Base-by-base conservation (phyloP, 1,284 basidiomycete species). In the Phlebopus sp. region DNA sequence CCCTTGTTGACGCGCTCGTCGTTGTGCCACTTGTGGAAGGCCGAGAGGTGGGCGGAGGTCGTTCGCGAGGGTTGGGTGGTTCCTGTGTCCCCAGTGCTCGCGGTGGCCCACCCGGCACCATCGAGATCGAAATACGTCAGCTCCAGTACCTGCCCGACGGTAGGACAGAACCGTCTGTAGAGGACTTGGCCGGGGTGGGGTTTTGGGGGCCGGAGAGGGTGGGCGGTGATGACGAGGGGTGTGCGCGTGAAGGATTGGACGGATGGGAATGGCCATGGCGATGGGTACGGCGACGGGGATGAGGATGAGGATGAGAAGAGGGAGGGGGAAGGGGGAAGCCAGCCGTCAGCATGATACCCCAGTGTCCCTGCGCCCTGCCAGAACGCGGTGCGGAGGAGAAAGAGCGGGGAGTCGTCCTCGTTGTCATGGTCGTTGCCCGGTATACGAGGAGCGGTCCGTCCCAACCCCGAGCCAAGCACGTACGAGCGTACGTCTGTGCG, bases 181-280 rank as follows among this genome's bases (percentile, higher is more conserved):
- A 82, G 50, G 9, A 74, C 54, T 46, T 72, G 64, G 5, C 75
- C 74, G 0, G 69, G 69, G 2, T 57, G 46, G 0, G 79, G 79
- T 53, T 81, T 80, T 2, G 74, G 66, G 2, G 79, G 77, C 25
- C 79, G 71, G n/a, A 78, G 60, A 5, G 79, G 80, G 55, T 82
- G 79, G 9, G 68, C 66, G 14, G 78, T 57, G 52, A 79, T 72
- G 13, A 79, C 75, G 44, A 71, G 66, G 18, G 74, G 65, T 6
- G 61, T 68, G 47, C 74, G 67, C n/a, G 78, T 79, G 64, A 78
- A 79, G 0, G 71, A 66, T 15, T 64, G 65, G 3, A 72, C 57
- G 42, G 51, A 60, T 1, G 78, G 77, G 58, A 77, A 74, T 7
- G 61, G 55, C 1, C 64, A 54, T 17, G 47, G 41, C 5, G 38